phyloP scores from a whole-genome alignment of 345 rosid genomes.

The Populus tremula region DNA sequence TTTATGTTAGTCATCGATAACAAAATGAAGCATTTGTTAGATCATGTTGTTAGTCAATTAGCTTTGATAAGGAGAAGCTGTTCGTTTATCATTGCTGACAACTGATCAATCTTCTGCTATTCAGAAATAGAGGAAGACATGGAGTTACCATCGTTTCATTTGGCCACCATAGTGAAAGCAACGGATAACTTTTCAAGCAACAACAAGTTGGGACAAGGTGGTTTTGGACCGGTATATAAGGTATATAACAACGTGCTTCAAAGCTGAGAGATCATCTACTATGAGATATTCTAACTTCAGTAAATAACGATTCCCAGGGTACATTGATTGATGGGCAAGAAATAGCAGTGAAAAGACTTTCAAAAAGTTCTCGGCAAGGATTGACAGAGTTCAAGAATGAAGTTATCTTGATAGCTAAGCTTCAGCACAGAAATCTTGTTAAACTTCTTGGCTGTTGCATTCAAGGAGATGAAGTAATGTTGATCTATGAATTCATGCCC shows the following conservation, averaged over 20 bases:
- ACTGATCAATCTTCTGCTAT: background rate
- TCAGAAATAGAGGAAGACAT: conserved; percentile 8
- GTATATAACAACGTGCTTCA: background rate
- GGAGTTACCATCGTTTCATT: conserved; percentile 22
- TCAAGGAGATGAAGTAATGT: conserved; percentile 24
- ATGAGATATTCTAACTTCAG: background rate
- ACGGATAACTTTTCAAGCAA: conserved; percentile 22
- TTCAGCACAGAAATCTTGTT: conserved; percentile 53
- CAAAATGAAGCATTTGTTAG: no score
- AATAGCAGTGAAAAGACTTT: conserved; percentile 52
- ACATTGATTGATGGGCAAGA: conserved; percentile 36
- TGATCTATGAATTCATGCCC: conserved; percentile 34
- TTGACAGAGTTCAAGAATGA: conserved; percentile 45
- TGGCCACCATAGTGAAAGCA: conserved; percentile 13
- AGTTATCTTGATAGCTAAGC: conserved; percentile 40
- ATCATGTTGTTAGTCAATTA: no score
- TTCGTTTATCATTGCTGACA: background rate
- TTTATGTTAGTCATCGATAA: no score
- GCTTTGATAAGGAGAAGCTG: no score
- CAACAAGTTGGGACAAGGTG: conserved; percentile 35
- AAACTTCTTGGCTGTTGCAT: conserved; percentile 36
- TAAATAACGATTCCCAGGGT: conserved; percentile 26
- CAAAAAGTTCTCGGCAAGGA: conserved; percentile 43
- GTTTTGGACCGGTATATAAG: conserved; percentile 37
- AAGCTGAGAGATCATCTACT: background rate